Evolutionary conservation across 345 rosid species (phyloP).

Genomic region (Cardiospermum halicacabum): DNA sequence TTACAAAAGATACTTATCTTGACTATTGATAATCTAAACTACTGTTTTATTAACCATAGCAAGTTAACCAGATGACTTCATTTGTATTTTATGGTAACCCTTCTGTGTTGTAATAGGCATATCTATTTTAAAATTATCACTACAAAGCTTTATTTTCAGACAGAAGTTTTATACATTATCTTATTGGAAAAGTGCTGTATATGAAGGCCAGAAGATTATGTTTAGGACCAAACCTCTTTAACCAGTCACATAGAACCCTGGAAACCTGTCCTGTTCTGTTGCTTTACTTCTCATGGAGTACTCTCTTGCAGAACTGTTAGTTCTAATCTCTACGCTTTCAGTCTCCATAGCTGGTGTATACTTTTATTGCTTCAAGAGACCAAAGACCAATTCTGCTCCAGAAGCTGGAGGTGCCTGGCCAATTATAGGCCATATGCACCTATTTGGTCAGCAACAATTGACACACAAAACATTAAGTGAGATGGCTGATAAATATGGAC

Average conservation of each 20-base stretch:
- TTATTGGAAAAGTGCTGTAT: too few relatives aligned
- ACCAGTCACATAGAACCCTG: background rate
- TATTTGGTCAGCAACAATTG: background rate
- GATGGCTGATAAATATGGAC: slow-evolving; percentile 39
- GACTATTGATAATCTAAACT: too few relatives aligned
- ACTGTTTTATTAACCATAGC: too few relatives aligned
- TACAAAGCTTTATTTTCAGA: too few relatives aligned
- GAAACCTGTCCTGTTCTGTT: background rate
- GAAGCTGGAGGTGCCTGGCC: slow-evolving; percentile 8
- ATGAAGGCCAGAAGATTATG: too few relatives aligned
- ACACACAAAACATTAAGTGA: slow-evolving; percentile 26
- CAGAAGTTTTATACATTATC: too few relatives aligned
- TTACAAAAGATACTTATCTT: too few relatives aligned
- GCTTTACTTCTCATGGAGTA: background rate
- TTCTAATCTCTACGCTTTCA: background rate
- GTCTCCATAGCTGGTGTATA: background rate
- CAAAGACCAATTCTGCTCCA: background rate
- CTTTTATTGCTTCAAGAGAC: background rate
- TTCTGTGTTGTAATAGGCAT: too few relatives aligned
- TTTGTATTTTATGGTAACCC: too few relatives aligned
- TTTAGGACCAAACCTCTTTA: background rate
- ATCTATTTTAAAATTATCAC: too few relatives aligned
- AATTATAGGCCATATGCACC: slow-evolving; percentile 11
- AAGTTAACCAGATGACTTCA: too few relatives aligned
- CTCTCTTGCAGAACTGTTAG: background rate